Conservation (phyloP, 2,329 filamentous ascomycete species). For the Ceratocystis eucalypticola region DNA sequence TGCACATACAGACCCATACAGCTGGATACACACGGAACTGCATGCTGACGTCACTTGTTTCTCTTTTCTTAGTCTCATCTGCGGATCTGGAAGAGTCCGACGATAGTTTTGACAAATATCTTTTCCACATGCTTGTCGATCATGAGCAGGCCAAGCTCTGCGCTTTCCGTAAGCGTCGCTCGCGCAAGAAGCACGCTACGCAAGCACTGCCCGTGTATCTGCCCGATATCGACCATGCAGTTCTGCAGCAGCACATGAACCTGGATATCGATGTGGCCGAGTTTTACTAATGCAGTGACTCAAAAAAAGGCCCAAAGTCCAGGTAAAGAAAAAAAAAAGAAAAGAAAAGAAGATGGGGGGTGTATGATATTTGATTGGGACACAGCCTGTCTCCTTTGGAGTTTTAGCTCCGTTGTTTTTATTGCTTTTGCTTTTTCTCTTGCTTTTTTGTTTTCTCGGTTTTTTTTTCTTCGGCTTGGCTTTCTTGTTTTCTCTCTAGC, state of each 20-base stretch:
- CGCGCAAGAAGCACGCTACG: conserved; percentile 13
- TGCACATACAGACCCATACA: neutral
- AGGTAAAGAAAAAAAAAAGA: neutral
- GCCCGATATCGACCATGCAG: neutral
- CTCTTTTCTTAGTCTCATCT: neutral
- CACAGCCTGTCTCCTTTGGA: neutral
- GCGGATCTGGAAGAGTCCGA: conserved; percentile 12
- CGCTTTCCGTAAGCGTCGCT: conserved; percentile 13
- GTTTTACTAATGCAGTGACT: neutral
- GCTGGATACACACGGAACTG: neutral
- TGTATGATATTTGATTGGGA: neutral
- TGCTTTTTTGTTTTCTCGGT: neutral
- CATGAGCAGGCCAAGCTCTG: conserved; percentile 17
- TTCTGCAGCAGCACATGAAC: conserved; percentile 2
- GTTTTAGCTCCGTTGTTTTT: conserved; percentile 6
- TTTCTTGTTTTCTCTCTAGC: neutral
- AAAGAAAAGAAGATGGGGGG: neutral
- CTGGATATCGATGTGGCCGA: neutral
- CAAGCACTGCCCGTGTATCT: conserved; percentile 5
- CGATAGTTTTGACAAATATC: conserved; percentile 1
- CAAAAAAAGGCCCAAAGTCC: neutral
- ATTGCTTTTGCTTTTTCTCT: neutral
- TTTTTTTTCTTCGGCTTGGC: neutral
- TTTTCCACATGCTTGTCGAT: conserved; percentile 9
- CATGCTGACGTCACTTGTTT: conserved; percentile 4